Percentiles rank a stretch among this genome's conserved stretches.
phyloP scores from a whole-genome alignment of 2,329 filamentous ascomycete species.

The Penicillium hordei region DNA sequence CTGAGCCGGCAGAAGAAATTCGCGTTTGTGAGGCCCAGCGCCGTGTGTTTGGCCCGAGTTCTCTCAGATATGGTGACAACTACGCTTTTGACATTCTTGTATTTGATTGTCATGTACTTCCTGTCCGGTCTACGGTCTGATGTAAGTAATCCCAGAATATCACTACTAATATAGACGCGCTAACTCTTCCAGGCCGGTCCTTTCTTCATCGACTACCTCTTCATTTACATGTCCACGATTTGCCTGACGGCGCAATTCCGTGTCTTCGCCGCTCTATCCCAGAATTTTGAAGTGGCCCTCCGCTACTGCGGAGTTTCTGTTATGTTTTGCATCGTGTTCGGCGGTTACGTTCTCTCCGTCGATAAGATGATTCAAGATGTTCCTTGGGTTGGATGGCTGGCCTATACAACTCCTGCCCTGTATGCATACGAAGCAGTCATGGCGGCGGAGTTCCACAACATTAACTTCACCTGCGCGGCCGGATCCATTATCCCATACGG shows the following conservation, averaged over 20 bases:
- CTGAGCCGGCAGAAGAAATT: constrained; percentile 65
- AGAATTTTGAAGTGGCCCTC: constrained; percentile 62
- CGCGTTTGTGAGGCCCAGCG: constrained; percentile 63
- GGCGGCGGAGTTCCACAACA: constrained; percentile 60
- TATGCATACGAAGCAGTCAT: constrained; percentile 66
- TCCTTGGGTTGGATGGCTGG: constrained; percentile 63
- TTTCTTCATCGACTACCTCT: constrained; percentile 63
- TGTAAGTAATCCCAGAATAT: constrained; percentile 14
- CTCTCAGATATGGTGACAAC: constrained; percentile 58
- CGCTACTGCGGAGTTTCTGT: constrained; percentile 60
- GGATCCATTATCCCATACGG: constrained; percentile 59
- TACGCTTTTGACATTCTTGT: constrained; percentile 54
- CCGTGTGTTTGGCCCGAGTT: constrained; percentile 58
- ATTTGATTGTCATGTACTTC: constrained; percentile 62
- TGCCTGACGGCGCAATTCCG: constrained; percentile 62
- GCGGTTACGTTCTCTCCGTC: constrained; percentile 63
- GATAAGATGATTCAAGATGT: constrained; percentile 56
- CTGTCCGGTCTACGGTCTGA: constrained; percentile 46
- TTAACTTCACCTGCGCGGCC: constrained; percentile 55
- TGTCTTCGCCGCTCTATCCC: constrained; percentile 59
- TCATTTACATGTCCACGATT: constrained; percentile 59
- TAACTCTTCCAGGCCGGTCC: constrained; percentile 48
- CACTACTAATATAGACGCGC: neutral
- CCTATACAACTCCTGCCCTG: constrained; percentile 47
- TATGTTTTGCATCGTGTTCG: constrained; percentile 60